Conservation (phyloP, 2,329 filamentous ascomycete genomes). For the Ascochyta clinopodiicola region DNA sequence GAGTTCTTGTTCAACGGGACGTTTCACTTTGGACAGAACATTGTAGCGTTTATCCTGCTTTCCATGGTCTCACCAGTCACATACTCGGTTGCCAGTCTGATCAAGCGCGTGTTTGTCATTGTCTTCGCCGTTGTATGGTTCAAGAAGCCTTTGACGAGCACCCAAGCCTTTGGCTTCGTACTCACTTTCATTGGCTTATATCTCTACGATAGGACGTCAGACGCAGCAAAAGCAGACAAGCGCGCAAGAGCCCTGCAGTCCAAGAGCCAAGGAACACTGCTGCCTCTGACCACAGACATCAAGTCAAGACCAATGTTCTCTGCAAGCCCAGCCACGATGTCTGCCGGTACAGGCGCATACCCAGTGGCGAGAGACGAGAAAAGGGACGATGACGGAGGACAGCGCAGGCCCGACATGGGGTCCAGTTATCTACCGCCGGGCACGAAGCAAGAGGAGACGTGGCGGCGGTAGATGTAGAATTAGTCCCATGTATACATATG, state of each 20-base stretch:
- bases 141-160: conserved; percentile 80
- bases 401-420: conserved; percentile 47
- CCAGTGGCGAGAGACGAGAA: conserved; percentile 57
- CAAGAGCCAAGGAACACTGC: conserved; percentile 66
- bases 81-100: conserved; percentile 92
- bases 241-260: conserved; percentile 70
- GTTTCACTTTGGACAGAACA: conserved; percentile 96
- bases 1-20: conserved; percentile 97
- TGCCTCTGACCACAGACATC: conserved; percentile 65
- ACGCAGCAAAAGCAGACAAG: conserved; percentile 85
- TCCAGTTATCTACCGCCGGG: conserved; percentile 74
- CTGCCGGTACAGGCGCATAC: conserved; percentile 43
- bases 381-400: conserved; percentile 62
- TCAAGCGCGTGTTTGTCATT: conserved; percentile 98
- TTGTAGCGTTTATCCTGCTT: conserved; percentile 89
- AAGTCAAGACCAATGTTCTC: conserved; percentile 42
- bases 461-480: conserved; percentile 54
- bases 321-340: conserved; percentile 49
- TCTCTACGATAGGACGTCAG: conserved; percentile 90
- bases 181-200: conserved; percentile 93
- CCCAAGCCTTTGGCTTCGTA: conserved; percentile 84
- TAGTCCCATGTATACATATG: neutral
- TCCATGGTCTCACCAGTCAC: conserved; percentile 96
- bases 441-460: conserved; percentile 86
- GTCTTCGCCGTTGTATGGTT: conserved; percentile 96